These are phyloP conservation scores for Aureobasidium sp. DNA, from an alignment of 2,329 filamentous ascomycete genomes.

Conservation along the genomic window DNA sequence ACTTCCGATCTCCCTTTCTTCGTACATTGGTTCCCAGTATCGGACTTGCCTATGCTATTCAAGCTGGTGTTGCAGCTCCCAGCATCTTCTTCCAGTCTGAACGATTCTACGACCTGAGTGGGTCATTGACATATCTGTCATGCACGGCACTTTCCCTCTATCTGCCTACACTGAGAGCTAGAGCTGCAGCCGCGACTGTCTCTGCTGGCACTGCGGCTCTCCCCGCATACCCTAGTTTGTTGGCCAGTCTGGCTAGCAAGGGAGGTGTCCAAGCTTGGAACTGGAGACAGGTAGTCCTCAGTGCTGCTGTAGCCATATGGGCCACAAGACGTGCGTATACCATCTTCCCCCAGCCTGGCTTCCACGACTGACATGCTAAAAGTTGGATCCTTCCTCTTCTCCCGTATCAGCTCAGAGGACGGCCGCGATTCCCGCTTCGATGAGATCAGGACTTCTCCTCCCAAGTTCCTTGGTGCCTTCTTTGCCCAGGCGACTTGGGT, in stretches of 20 bases:
- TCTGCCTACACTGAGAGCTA: conserved; percentile 52
- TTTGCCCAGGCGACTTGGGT: conserved; percentile 62
- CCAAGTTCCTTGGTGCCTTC: conserved; percentile 50
- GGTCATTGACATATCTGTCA: conserved; percentile 59
- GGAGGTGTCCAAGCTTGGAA: conserved; percentile 43
- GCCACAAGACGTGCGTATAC: conserved; percentile 46
- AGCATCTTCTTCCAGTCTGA: conserved; percentile 56
- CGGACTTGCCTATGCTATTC: conserved; percentile 56
- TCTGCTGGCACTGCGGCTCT: conserved; percentile 28
- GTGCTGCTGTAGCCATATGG: conserved; percentile 54
- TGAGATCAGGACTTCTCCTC: conserved; percentile 44
- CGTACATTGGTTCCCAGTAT: conserved; percentile 56
- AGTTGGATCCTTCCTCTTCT: conserved; percentile 61
- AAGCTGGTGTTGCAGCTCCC: conserved; percentile 55
- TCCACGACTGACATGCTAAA: neutral
- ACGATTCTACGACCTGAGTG: conserved; percentile 62
- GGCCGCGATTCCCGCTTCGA: conserved; percentile 56
- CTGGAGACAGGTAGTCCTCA: conserved; percentile 55
- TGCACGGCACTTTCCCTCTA: conserved; percentile 57
- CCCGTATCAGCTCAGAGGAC: conserved; percentile 49
- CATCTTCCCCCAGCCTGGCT: no score
- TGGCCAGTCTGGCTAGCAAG: conserved; percentile 39
- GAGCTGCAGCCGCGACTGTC: conserved; percentile 40
- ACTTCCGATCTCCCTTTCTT: conserved; percentile 56
- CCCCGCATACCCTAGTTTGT: conserved; percentile 42